phyloP scores from a whole-genome alignment of 2,329 filamentous ascomycete species.

The Microascus cirrosus region DNA sequence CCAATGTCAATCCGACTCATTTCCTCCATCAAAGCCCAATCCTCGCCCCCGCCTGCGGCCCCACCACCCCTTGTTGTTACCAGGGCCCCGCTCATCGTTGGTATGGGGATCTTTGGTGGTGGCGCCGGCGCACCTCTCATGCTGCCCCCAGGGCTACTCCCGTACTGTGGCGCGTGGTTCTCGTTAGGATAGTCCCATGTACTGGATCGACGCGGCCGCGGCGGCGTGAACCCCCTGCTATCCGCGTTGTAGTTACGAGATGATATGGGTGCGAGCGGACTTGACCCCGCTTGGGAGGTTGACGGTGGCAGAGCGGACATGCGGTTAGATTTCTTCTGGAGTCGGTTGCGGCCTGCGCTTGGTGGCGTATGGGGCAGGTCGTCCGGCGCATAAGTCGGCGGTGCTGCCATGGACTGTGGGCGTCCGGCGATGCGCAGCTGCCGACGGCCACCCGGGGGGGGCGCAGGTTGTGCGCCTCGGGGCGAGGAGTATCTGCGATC shows the following conservation, averaged over 20 bases:
- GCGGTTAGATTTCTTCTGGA: conserved; percentile 52
- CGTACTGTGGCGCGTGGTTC: conserved; percentile 33
- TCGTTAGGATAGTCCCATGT: conserved; percentile 44
- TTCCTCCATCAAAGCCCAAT: conserved; percentile 57
- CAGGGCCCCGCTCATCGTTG: conserved; percentile 29
- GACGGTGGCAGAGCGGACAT: conserved; percentile 28
- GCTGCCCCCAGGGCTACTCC: conserved; percentile 13
- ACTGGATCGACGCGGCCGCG: conserved; percentile 29
- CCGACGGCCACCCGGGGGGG: conserved; percentile 37
- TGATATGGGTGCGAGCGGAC: conserved; percentile 41
- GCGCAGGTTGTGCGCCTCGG: conserved; percentile 37
- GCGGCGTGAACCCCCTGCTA: conserved; percentile 27
- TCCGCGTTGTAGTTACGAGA: conserved; percentile 37
- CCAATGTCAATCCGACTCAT: conserved; percentile 58
- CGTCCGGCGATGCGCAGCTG: conserved; percentile 37
- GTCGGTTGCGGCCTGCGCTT: conserved; percentile 39
- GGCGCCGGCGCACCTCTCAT: conserved; percentile 38
- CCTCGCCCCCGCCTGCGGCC: conserved; percentile 20
- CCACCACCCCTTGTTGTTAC: conserved; percentile 18
- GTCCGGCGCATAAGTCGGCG: conserved; percentile 14
- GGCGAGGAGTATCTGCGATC: conserved; percentile 31
- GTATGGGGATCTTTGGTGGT: conserved; percentile 58
- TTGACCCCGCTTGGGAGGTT: conserved; percentile 24
- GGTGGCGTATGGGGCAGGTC: conserved; percentile 19
- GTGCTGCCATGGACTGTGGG: conserved; percentile 34